Conservation (phyloP, 73 alveolate species). For the Tetrahymena malaccensis region DNA sequence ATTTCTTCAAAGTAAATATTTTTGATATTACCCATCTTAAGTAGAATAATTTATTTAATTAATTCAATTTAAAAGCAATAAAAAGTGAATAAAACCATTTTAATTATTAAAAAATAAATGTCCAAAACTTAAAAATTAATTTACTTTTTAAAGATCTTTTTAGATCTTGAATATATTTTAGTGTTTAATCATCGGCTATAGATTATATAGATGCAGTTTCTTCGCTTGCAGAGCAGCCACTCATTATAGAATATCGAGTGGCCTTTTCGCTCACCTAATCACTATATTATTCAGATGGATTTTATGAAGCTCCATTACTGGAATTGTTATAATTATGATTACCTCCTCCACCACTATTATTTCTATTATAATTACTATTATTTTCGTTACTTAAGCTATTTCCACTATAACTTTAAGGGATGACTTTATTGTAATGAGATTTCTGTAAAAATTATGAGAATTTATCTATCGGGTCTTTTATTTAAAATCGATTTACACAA, state of each 20-base stretch:
- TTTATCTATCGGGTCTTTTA: background rate
- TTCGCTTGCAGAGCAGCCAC: background rate
- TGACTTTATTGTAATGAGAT: background rate
- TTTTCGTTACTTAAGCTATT: background rate
- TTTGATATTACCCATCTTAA: too few relatives aligned
- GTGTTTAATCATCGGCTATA: background rate
- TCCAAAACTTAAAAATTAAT: background rate
- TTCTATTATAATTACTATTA: background rate
- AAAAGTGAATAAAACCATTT: too few relatives aligned
- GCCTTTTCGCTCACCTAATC: background rate
- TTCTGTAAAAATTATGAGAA: background rate
- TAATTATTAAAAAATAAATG: too few relatives aligned
- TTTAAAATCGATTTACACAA: background rate
- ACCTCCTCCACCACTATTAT: background rate
- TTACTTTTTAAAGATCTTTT: background rate
- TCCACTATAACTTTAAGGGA: background rate
- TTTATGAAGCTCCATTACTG: background rate
- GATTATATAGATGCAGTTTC: background rate
- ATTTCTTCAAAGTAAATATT: too few relatives aligned
- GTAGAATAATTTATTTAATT: too few relatives aligned
- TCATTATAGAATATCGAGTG: background rate
- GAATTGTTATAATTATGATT: background rate
- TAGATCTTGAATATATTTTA: background rate
- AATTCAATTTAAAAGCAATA: too few relatives aligned
- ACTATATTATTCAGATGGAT: background rate